Conservation (phyloP, 1,284 basidiomycete species). For the Moesziomyces sp. region DNA sequence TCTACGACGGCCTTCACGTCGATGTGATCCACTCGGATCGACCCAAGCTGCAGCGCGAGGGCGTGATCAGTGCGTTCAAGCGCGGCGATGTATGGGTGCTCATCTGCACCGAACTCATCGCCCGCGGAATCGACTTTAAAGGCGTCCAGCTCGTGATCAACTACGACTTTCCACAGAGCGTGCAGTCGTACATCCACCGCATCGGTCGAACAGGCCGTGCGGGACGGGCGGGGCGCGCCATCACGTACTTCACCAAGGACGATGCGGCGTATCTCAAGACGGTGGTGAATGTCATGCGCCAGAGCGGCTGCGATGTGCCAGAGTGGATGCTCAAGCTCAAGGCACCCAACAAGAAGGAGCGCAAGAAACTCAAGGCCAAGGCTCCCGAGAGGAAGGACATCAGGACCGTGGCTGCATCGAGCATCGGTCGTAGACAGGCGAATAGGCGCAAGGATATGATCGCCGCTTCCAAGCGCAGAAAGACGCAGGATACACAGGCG, state of each 20-base stretch:
- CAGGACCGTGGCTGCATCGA: slow-evolving; percentile 53
- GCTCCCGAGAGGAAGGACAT: slow-evolving; percentile 74
- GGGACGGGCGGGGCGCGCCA: slow-evolving; percentile 86
- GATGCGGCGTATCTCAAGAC: slow-evolving; percentile 91
- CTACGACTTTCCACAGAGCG: slow-evolving; percentile 72
- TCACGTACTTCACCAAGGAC: slow-evolving; percentile 95
- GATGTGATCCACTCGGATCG: slow-evolving; percentile 92
- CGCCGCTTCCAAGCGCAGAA: slow-evolving; percentile 56
- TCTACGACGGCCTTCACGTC: slow-evolving; percentile 85
- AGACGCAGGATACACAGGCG: slow-evolving; percentile 7
- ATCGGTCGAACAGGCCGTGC: slow-evolving; percentile 96
- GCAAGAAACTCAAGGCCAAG: slow-evolving; percentile 81
- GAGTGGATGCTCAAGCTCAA: slow-evolving; percentile 70
- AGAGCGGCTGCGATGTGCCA: slow-evolving; percentile 75
- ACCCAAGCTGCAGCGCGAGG: slow-evolving; percentile 85
- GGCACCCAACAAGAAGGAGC: slow-evolving; percentile 88
- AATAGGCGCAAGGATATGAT: slow-evolving; percentile 59
- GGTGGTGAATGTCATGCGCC: slow-evolving; percentile 93
- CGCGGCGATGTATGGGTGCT: slow-evolving; percentile 71
- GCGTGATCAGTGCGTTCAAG: slow-evolving; percentile 78
- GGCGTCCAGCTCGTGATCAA: slow-evolving; percentile 92
- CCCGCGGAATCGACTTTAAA: slow-evolving; percentile 96
- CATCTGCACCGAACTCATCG: slow-evolving; percentile 70
- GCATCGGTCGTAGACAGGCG: slow-evolving; percentile 52
- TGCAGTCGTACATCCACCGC: slow-evolving; percentile 93